Evolutionary conservation across 306 rosid species (phyloP).

Genomic region (Medicago lupulina): DNA sequence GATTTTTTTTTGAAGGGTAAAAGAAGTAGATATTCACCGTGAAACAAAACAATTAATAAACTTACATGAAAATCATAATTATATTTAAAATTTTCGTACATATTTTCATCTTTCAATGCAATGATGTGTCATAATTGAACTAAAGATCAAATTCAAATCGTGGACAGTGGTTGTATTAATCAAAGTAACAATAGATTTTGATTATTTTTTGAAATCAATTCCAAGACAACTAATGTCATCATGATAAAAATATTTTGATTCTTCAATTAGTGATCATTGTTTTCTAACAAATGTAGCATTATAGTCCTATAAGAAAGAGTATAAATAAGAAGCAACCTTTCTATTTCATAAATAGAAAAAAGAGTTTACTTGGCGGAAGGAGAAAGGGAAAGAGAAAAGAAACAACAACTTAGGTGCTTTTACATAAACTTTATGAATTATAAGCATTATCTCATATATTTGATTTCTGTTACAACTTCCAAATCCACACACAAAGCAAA

Average conservation of each 20-base stretch:
- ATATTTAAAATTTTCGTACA: no score
- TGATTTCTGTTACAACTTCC: slow-evolving; percentile 44
- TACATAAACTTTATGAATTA: slow-evolving; percentile 18
- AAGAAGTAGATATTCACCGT: no score
- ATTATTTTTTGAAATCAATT: not conserved
- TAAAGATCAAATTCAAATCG: no score
- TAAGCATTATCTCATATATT: slow-evolving; percentile 17
- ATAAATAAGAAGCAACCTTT: slow-evolving; percentile 39
- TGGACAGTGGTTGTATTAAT: no score
- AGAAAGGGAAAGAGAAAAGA: slow-evolving; percentile 42
- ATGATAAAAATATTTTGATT: not conserved
- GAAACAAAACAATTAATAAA: no score
- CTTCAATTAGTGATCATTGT: not conserved
- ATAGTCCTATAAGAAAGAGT: not conserved
- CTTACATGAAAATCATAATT: no score
- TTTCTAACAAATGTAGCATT: slow-evolving; percentile 1
- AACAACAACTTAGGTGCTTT: slow-evolving; percentile 34
- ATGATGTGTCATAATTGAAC: no score
- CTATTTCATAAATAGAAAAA: slow-evolving; percentile 35
- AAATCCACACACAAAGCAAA: slow-evolving; percentile 43
- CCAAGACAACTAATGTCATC: not conserved
- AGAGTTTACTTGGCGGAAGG: slow-evolving; percentile 57
- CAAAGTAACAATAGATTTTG: not conserved
- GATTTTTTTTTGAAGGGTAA: no score
- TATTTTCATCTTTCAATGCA: no score